Percentiles rank a stretch among this genome's conserved stretches.
Conservation (phyloP, 129 eudicot species). For the Escallonia rubra region DNA sequence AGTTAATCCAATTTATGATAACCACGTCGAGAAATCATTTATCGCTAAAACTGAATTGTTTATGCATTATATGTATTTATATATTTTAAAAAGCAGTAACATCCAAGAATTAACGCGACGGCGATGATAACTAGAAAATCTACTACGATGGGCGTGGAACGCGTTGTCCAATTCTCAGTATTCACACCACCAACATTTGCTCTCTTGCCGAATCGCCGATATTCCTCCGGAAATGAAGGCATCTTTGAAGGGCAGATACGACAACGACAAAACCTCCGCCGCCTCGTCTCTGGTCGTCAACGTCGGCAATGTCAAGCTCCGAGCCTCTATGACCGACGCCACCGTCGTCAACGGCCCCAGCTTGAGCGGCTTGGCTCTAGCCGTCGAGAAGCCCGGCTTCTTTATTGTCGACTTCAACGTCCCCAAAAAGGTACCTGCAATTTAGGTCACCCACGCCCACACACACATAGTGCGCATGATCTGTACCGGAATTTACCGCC, state of each 20-base stretch:
- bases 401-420: slow-evolving; percentile 71
- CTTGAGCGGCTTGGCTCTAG: slow-evolving; percentile 70
- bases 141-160: too few species aligned
- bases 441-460: too few species aligned
- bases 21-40: too few species aligned
- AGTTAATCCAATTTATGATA: too few species aligned
- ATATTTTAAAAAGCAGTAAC: too few species aligned
- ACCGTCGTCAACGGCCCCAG: slow-evolving; percentile 66
- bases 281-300: slow-evolving; percentile 61
- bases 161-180: too few species aligned
- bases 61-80: too few species aligned
- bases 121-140: too few species aligned
- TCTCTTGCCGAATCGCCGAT: too few species aligned
- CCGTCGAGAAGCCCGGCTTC: slow-evolving; percentile 82
- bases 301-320: slow-evolving; percentile 87
- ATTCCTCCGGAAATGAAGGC: slow-evolving; percentile 52
- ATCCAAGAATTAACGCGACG: too few species aligned
- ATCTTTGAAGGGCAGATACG: slow-evolving; percentile 59
- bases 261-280: slow-evolving; percentile 64
- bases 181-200: too few species aligned
- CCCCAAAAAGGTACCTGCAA: slow-evolving; percentile 52
- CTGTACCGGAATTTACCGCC: not conserved
- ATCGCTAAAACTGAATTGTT: too few species aligned
- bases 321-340: slow-evolving; percentile 88
- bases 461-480: not conserved